phyloP scores from a whole-genome alignment of 2,329 filamentous ascomycete species.

The Ophiosphaerella narmari region DNA sequence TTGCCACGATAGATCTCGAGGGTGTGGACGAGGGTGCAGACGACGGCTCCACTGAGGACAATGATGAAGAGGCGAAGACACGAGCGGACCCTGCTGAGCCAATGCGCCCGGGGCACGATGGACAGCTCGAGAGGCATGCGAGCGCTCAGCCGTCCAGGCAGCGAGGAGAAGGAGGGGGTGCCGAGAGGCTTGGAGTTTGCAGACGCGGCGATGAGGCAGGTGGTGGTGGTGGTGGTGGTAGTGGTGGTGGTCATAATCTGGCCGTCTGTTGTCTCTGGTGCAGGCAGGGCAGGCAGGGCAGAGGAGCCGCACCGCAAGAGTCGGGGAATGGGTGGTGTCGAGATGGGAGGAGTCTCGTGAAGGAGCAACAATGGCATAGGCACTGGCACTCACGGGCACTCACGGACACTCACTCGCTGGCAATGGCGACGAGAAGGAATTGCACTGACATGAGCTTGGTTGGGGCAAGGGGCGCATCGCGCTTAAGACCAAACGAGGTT shows the following conservation, averaged over 20 bases:
- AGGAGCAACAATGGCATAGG: background rate
- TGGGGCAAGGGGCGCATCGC: conserved; percentile 3
- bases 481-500: background rate
- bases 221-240: conserved; percentile 16
- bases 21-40: conserved; percentile 43
- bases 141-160: conserved; percentile 26
- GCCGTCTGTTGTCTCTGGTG: conserved; percentile 1
- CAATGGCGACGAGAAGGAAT: conserved; percentile 3
- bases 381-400: background rate
- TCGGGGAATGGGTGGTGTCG: background rate
- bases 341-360: background rate
- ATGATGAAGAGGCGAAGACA: conserved; percentile 44
- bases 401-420: background rate
- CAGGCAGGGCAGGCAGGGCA: conserved; percentile 9
- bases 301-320: conserved; percentile 1
- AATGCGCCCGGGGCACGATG: conserved; percentile 35
- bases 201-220: conserved; percentile 12
- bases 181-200: conserved; percentile 17
- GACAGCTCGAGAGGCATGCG: conserved; percentile 36
- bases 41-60: conserved; percentile 43
- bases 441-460: background rate
- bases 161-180: conserved; percentile 16
- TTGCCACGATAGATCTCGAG: conserved; percentile 43
- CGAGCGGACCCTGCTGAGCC: conserved; percentile 43
- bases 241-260: conserved; percentile 21